Evolutionary conservation across 2,329 filamentous ascomycete genomes (phyloP).

Genomic region (Pleomassaria siparia): DNA sequence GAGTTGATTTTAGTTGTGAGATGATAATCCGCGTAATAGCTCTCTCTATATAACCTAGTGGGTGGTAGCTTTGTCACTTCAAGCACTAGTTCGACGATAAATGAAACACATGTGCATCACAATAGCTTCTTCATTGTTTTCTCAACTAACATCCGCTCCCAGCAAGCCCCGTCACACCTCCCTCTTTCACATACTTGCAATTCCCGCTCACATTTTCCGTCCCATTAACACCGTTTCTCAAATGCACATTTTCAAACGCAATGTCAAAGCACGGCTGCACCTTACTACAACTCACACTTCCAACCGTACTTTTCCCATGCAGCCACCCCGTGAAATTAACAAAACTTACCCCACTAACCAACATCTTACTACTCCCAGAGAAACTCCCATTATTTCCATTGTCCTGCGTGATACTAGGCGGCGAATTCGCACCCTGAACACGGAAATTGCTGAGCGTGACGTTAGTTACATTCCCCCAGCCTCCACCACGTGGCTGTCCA

Average conservation of each 20-base stretch:
- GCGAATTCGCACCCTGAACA: conserved; percentile 49
- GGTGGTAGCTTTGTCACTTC: too few relatives aligned
- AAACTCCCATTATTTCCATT: conserved; percentile 54
- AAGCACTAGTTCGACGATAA: too few relatives aligned
- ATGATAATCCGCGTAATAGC: too few relatives aligned
- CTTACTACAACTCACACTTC: conserved; percentile 51
- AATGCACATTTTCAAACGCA: conserved; percentile 46
- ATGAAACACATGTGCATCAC: too few relatives aligned
- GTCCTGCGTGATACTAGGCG: conserved; percentile 51
- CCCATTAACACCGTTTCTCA: conserved; percentile 36
- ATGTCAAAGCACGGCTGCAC: conserved; percentile 57
- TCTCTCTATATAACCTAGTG: too few relatives aligned
- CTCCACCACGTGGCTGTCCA: conserved; percentile 53
- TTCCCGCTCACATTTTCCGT: conserved; percentile 36
- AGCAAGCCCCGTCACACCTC: conserved; percentile 43
- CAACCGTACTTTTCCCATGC: conserved; percentile 36
- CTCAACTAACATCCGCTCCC: background rate
- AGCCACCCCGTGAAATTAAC: conserved; percentile 56
- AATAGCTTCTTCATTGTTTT: too few relatives aligned
- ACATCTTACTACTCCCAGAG: conserved; percentile 52
- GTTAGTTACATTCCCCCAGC: conserved; percentile 57
- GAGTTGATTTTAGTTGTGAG: too few relatives aligned
- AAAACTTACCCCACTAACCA: conserved; percentile 52
- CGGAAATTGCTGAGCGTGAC: conserved; percentile 56
- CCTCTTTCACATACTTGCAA: conserved; percentile 41